Evolutionary conservation across 345 rosid genomes (phyloP), one percentile per base, ranked within the genome.

Genomic region (Eucalyptus microcorys): DNA sequence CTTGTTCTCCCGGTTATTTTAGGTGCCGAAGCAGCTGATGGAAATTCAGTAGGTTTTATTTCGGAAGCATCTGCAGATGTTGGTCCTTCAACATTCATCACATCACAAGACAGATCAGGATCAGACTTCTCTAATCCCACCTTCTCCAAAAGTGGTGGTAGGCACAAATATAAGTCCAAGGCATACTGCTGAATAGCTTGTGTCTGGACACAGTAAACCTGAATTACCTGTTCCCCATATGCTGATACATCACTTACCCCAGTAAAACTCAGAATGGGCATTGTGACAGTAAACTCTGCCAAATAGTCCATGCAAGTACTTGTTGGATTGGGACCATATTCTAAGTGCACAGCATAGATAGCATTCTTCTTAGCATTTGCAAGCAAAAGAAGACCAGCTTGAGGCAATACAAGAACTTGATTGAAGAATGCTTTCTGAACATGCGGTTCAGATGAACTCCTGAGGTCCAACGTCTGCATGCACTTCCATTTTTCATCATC

Each of bases 321-420:
- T 57, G 94, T 94, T 59, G 99, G 98, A 89, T 91, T 93, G 90
- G 94, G 92, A 86, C 98, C 99, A 91, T 95, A 96, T 76, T 94
- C 99, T 87, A 97, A 88, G 91, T 97, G 98, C 87, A 97, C 93
- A 10, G 93, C 96, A 92, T 97, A 97, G 76, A 96, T 95, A 89
- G 98, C 96, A 91, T 95, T 97, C 93, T 92, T 95, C 93, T 96
- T 96, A 8, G 98, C 98, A 92, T 97, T 98, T 93, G 98, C 99
- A 88, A 96, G 92, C 90, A 95, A 91, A 89, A 96, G 89, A 85
- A 97, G 92, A 57, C 97, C 97, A 66, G 94, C 93, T 88, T 89
- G 96, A 89, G 99, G 91, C 86, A 96, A 90, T n/a, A 95, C 96
- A 55, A 94, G 94, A 87, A 93, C 96, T 93, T 96, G 99, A 91